Evolutionary conservation across 352 stramenopile species (phyloP).

Genomic region (Globisporangium spinosum): DNA sequence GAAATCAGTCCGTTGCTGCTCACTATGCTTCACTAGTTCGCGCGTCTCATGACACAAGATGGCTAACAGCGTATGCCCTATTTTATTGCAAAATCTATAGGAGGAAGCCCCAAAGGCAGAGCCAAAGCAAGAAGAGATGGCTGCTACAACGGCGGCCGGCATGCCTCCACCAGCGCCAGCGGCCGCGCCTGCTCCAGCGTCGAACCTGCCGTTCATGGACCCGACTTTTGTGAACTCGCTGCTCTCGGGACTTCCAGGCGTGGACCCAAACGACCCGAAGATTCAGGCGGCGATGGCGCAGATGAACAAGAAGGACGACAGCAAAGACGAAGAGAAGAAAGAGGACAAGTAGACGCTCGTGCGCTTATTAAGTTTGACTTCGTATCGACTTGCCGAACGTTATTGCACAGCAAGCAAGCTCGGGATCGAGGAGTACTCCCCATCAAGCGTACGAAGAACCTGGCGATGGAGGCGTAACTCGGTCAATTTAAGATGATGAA

Average conservation of each 20-base stretch:
- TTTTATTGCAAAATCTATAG: background rate
- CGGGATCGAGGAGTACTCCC: background rate
- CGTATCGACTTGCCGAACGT: background rate
- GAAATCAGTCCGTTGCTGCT: constrained; percentile 2
- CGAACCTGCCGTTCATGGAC: constrained; percentile 87
- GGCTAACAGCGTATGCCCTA: background rate
- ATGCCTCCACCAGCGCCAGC: constrained; percentile 47
- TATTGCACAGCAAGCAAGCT: background rate
- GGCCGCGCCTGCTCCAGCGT: constrained; percentile 52
- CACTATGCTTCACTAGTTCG: background rate
- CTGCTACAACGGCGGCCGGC: constrained; percentile 17
- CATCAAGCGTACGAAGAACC: background rate
- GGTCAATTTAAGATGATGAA: constrained; percentile 3
- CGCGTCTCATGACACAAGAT: background rate
- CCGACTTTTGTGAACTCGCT: constrained; percentile 88
- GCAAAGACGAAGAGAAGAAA: constrained; percentile 84
- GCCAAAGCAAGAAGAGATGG: constrained; percentile 17
- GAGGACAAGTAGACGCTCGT: constrained; percentile 55
- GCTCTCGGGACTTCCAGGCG: constrained; percentile 82
- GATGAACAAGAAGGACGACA: constrained; percentile 78
- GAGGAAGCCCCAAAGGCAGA: constrained; percentile 24
- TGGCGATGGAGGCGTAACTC: background rate
- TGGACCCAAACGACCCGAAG: constrained; percentile 91
- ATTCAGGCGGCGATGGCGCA: constrained; percentile 90
- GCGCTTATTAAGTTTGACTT: background rate